Base-by-base conservation (phyloP, 257 asterid genomes). In the Nicotiana undulata region DNA sequence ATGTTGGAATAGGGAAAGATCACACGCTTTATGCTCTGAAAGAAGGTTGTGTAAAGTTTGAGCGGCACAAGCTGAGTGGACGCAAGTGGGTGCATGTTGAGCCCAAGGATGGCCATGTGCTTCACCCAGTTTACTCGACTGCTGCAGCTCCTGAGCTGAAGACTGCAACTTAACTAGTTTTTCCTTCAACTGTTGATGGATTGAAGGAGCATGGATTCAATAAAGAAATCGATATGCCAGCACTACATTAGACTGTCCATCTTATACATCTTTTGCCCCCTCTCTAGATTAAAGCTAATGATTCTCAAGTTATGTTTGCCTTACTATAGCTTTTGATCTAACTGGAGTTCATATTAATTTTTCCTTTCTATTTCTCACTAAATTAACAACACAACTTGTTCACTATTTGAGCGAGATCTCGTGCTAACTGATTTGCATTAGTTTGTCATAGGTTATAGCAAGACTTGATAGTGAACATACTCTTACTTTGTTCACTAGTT, bases 51-150 rank as follows among this genome's bases (percentile, higher is more conserved):
- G 98, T 92, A 75, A 95, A 91, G 84, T 95, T 95, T 82, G 99
- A 95, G 88, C 85, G 76, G 5, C 82, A 90, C 88, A 95, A 92
- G 85, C 84, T 93, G 53, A 93, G 91, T 3, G 93, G 94, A 7
- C 99, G 98, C 61, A 93, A 92, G 85, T 95, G 99, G 99, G 89
- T 95, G 86, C 97, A 93, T 80, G 97, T 95, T 46, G 97, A 89
- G 86, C 99, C 98, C 16, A 92, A 89, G 90, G 97, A 92, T 18
- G 99, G 98, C 12, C 85, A 89, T 76, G 89, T 88, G 22, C 63
- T 93, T 79, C 99, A 95, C 80, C 98, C 97, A 0, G 84, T 91
- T 40, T 95, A 93, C 64, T 89, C 88, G 0, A 82, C 15, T 82
- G 83, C 86, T 24, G 87, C 82, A 52, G 80, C 88, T 83, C 77